Percentiles rank a stretch among this genome's conserved stretches.
Evolutionary conservation across 2,329 filamentous ascomycete genomes (phyloP).

Genomic region (Cercospora zeae-maydis): DNA sequence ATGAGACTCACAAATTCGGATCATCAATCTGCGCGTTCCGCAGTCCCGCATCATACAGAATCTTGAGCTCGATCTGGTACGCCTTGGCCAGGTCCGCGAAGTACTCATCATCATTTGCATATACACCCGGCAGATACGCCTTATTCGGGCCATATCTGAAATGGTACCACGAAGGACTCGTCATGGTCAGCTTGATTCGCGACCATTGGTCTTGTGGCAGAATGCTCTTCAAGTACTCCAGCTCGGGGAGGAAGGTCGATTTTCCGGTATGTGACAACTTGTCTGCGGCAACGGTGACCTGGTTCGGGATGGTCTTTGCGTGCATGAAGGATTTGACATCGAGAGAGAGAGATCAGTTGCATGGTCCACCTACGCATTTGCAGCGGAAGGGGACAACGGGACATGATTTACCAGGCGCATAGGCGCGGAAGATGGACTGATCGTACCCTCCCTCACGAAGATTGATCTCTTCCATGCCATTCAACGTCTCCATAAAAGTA

Average conservation of each 20-base stretch:
- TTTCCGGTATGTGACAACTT: conserved; percentile 57
- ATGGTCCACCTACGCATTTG: neutral
- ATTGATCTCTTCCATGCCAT: conserved; percentile 50
- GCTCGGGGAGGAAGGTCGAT: conserved; percentile 56
- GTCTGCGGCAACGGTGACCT: conserved; percentile 55
- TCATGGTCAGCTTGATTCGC: conserved; percentile 52
- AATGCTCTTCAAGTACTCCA: conserved; percentile 57
- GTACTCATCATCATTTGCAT: conserved; percentile 47
- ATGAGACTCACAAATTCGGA: conserved; percentile 35
- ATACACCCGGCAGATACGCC: conserved; percentile 46
- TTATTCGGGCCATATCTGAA: conserved; percentile 57
- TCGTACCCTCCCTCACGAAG: conserved; percentile 37
- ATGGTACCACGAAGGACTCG: conserved; percentile 53
- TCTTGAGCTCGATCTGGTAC: conserved; percentile 47
- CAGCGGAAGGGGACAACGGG: too few species aligned
- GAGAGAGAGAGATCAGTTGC: neutral
- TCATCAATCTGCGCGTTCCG: conserved; percentile 51
- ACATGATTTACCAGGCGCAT: conserved; percentile 46
- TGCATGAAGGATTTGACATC: conserved; percentile 62
- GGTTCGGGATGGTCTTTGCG: conserved; percentile 53
- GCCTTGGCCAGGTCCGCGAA: conserved; percentile 47
- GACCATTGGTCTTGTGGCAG: conserved; percentile 60
- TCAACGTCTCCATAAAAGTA: conserved; percentile 37
- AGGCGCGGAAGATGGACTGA: conserved; percentile 53
- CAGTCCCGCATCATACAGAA: conserved; percentile 45